Base-by-base conservation (phyloP, 495 filamentous ascomycete species). In the Podospora conica region DNA sequence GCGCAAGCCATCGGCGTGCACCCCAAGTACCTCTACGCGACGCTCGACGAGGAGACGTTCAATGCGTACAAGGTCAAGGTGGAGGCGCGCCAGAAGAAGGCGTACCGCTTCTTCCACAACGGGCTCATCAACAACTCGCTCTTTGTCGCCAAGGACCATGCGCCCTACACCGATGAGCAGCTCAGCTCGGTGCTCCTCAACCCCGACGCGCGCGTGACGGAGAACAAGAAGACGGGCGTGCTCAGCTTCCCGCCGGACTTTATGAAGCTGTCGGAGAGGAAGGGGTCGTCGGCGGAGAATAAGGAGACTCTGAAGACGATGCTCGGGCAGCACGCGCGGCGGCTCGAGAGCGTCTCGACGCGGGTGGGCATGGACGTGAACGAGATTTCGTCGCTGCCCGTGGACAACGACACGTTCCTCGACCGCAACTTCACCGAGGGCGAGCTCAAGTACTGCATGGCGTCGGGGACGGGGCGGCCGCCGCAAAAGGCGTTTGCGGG, bases 51-150 rank as follows among this genome's bases (percentile, higher is more conserved):
- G 78, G 81, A 89, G 27, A 89, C 92, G 58, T 98, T 90, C 78
- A 76, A 87, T 56, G 81, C 84, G 58, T 99, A 99, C 84, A 89
- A 88, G 74, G 78, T 80, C 71, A 98, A 96, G 83, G 93, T 97
- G 22, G 87, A 90, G 70, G 87, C 92, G 7, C 86, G 95, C 66
- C 96, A 99, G 76, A 96, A 96, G 90, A 96, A 93, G 80, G 93
- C 95, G 0, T 99, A 99, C 82, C 87, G 95, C 55, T 99, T 90
- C 84, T 95, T 93, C 85, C 95, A 99, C 81, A 96, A 96, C 73
- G 92, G 93, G 64, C 82, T 98, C 74, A 92, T 98, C 82, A 95
- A 93, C 83, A 97, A 99, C 80, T 91, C 88, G 69, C 86, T 99
- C 77, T 99, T 99, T 80, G 91, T 93, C 61, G 92, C 96, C 69